A percentile compares a stretch with the other conserved stretches of the same genome.
These are phyloP conservation scores for Nemania serpens DNA, from an alignment of 2,329 filamentous ascomycete species.

Conservation along the genomic window DNA sequence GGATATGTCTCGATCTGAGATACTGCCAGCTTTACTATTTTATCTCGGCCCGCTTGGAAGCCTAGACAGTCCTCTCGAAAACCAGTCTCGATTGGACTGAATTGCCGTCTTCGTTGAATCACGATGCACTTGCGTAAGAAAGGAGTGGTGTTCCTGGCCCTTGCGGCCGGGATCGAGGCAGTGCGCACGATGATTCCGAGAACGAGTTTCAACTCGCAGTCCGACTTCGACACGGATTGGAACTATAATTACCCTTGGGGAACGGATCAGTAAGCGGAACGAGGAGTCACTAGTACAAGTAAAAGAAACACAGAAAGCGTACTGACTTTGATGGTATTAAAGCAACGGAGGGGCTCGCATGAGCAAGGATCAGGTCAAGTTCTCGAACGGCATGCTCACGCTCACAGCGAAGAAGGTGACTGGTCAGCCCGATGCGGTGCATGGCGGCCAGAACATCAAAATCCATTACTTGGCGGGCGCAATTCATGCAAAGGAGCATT, in stretches of 20 bases:
- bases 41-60: neutral
- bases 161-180: slow-evolving; percentile 34
- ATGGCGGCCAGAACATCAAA: slow-evolving; percentile 46
- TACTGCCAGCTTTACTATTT: neutral
- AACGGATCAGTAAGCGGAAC: slow-evolving; percentile 49
- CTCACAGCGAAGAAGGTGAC: slow-evolving; percentile 52
- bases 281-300: neutral
- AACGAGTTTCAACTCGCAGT: slow-evolving; percentile 45
- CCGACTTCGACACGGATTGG: slow-evolving; percentile 51
- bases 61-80: neutral
- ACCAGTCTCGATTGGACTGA: neutral
- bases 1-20: neutral
- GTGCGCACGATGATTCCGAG: slow-evolving; percentile 46
- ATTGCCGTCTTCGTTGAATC: neutral
- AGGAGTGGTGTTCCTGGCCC: slow-evolving; percentile 24
- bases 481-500: slow-evolving; percentile 47
- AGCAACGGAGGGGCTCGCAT: slow-evolving; percentile 60
- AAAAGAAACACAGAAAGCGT: neutral
- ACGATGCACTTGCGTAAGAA: slow-evolving; percentile 19
- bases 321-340: neutral
- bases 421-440: slow-evolving; percentile 45
- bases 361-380: slow-evolving; percentile 50
- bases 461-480: slow-evolving; percentile 60
- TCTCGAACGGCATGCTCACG: slow-evolving; percentile 49
- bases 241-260: slow-evolving; percentile 62